A percentile compares a stretch with the other conserved stretches of the same genome.
phyloP scores from a whole-genome alignment of 1,139 yeast species.

The Yamadazyma dendronema region DNA sequence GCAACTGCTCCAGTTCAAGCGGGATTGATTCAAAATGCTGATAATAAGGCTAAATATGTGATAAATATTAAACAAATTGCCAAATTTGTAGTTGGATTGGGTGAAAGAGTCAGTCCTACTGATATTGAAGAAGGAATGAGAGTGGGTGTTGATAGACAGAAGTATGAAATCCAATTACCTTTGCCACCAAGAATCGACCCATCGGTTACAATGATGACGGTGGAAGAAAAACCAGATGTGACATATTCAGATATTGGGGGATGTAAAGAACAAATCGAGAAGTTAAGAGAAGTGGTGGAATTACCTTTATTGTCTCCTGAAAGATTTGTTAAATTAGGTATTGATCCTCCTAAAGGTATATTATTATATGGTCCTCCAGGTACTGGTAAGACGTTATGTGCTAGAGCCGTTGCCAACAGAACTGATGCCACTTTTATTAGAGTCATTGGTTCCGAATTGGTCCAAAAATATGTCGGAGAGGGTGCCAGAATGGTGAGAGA shows the following conservation, averaged over 20 bases:
- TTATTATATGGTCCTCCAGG: conserved; percentile 97
- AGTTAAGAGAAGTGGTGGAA: conserved; percentile 95
- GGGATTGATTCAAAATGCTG: conserved; percentile 55
- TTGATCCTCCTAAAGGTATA: conserved; percentile 98
- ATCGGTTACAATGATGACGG: conserved; percentile 99
- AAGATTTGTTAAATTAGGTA: conserved; percentile 91
- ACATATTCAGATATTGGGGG: conserved; percentile 95
- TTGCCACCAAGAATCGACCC: conserved; percentile 98
- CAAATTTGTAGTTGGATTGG: conserved; percentile 93
- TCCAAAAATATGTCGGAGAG: conserved; percentile 97
- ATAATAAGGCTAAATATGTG: conserved; percentile 86
- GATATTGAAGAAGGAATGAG: conserved; percentile 99
- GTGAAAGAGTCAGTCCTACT: conserved; percentile 95
- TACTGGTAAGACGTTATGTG: conserved; percentile 96
- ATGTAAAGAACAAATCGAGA: conserved; percentile 96
- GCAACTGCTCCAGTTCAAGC: conserved; percentile 39
- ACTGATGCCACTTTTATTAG: conserved; percentile 98
- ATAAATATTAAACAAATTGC: conserved; percentile 98
- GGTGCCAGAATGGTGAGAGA: conserved; percentile 99
- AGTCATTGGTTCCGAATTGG: conserved; percentile 96
- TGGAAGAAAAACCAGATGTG: conserved; percentile 95
- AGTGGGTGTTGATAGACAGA: conserved; percentile 96
- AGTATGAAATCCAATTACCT: conserved; percentile 94
- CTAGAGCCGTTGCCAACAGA: conserved; percentile 97
- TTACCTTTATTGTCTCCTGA: conserved; percentile 93